Percentiles rank a stretch among this genome's conserved stretches.
These are phyloP conservation scores for Backusella tuberculispora DNA, from an alignment of 192 early-diverging fungal species.

Conservation along the genomic window DNA sequence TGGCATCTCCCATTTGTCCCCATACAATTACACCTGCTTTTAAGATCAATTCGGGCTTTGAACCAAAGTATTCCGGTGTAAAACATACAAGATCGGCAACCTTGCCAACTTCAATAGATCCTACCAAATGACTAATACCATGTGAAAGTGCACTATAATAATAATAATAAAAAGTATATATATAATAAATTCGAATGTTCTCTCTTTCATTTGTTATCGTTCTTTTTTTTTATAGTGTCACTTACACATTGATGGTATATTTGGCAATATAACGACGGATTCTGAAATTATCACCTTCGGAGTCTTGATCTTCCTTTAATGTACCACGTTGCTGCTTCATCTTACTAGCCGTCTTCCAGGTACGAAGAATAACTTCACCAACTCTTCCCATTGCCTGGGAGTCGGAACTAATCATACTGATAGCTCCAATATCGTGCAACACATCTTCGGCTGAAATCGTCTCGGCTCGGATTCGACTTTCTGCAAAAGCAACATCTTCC, in stretches of 20 bases:
- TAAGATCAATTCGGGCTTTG: conserved; percentile 83
- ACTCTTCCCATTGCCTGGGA: conserved; percentile 97
- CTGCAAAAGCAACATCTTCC: conserved; percentile 97
- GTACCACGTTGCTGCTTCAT: conserved; percentile 87
- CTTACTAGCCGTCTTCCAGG: conserved; percentile 96
- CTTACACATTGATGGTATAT: conserved; percentile 97
- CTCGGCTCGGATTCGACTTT: conserved; percentile 93
- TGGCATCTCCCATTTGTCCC: conserved; percentile 91
- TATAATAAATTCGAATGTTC: neutral
- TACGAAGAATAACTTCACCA: conserved; percentile 89
- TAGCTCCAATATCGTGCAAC: conserved; percentile 95
- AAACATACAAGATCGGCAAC: conserved; percentile 94
- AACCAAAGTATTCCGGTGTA: conserved; percentile 83
- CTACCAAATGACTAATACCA: conserved; percentile 86
- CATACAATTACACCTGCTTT: conserved; percentile 90
- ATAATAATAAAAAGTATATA: neutral
- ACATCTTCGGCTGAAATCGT: conserved; percentile 97
- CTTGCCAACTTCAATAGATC: conserved; percentile 93
- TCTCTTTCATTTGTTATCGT: neutral
- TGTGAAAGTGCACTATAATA: conserved; percentile 77
- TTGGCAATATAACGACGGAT: conserved; percentile 93
- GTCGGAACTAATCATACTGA: conserved; percentile 93
- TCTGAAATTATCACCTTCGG: conserved; percentile 83
- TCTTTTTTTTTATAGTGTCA: conserved; percentile 19
- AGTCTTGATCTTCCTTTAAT: conserved; percentile 51